These are phyloP conservation scores for Fusarium neocosmosporiellum DNA, from an alignment of 2,329 filamentous ascomycete species.

Conservation along the genomic window DNA sequence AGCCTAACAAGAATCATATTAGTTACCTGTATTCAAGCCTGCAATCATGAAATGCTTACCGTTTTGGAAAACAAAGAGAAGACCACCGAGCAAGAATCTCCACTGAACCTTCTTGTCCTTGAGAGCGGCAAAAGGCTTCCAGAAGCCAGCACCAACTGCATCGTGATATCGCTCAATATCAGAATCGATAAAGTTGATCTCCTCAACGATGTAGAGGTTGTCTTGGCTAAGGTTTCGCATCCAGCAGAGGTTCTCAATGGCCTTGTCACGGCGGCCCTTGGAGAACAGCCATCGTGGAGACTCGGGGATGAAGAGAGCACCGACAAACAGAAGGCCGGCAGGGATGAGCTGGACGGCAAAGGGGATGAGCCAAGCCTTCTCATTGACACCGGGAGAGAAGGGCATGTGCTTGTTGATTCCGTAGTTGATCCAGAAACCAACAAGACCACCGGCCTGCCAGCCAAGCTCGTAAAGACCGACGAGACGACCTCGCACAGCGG, in stretches of 20 bases:
- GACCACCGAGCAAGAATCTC: conserved; percentile 78
- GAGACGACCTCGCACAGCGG: conserved; percentile 71
- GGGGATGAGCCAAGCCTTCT: conserved; percentile 71
- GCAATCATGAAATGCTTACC: conserved; percentile 53
- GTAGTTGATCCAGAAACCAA: conserved; percentile 76
- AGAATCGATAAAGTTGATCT: conserved; percentile 76
- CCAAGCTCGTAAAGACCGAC: conserved; percentile 76
- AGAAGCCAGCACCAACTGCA: conserved; percentile 77
- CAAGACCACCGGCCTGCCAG: conserved; percentile 72
- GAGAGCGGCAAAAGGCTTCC: conserved; percentile 74
- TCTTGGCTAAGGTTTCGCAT: conserved; percentile 67
- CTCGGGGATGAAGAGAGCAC: conserved; percentile 70
- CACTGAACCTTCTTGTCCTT: conserved; percentile 70
- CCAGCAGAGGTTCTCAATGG: conserved; percentile 70
- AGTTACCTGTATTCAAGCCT: conserved; percentile 26
- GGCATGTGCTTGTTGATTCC: conserved; percentile 65
- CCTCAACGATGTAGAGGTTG: conserved; percentile 77
- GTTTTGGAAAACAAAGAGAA: conserved; percentile 85
- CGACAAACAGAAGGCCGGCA: conserved; percentile 69
- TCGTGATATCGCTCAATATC: conserved; percentile 73
- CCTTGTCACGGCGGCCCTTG: conserved; percentile 69
- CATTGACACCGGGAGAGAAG: conserved; percentile 49
- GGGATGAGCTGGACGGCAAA: conserved; percentile 76
- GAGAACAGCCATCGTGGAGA: conserved; percentile 77
- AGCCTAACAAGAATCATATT: conserved; percentile 37